Evolutionary conservation across 495 filamentous ascomycete species (phyloP), one percentile per base, ranked within the genome.

Genomic region (Penicillium canescens): DNA sequence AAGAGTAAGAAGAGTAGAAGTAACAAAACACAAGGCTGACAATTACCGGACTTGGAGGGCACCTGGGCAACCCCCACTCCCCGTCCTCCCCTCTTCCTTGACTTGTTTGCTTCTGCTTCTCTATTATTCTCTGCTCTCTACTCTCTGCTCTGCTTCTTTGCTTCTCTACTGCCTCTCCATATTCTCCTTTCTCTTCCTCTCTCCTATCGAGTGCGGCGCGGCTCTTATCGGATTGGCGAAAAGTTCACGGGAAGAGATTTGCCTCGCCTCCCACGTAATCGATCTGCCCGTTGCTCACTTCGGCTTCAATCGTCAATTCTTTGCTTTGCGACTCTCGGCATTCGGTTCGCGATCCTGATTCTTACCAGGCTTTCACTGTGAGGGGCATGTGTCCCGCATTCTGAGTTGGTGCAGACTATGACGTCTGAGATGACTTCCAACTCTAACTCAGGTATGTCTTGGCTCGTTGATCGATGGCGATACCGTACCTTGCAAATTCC

Each of bases 301-400:
- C 39, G 37, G 42, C 33, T 26, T 46, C 46, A 24, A 18, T 24
- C 31, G 38, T 26, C 8, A 49, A 39, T 20, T 24, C 35, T 34
- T 33, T 23, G 26, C 26, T 35, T 58, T 23, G 9, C 12, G 11
- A 42, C 36, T 2, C 34, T 16, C 26, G 13, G 9, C 26, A 14
- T 8, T 33, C 16, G 40, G 24, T 23, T 43, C 49, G 26, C 38
- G 9, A 54, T 48, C 38, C 33, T 21, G 16, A 23, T 40, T 46
- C 16, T 23, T 42, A 4, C 31, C 26, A 16, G 41, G 7, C 21
- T 24, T 42, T 28, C 24, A 51, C 36, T 42, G 53, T 52, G 63
- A 63, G 55, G 63, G 71, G 73, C 60, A 76, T 76, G 73, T 57
- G 66, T 71, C 63, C 67, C 71, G 60, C 70, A 56, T 56, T 45